Evolutionary conservation across 306 rosid genomes (phyloP).

Genomic region (Trichosanthes truncata): DNA sequence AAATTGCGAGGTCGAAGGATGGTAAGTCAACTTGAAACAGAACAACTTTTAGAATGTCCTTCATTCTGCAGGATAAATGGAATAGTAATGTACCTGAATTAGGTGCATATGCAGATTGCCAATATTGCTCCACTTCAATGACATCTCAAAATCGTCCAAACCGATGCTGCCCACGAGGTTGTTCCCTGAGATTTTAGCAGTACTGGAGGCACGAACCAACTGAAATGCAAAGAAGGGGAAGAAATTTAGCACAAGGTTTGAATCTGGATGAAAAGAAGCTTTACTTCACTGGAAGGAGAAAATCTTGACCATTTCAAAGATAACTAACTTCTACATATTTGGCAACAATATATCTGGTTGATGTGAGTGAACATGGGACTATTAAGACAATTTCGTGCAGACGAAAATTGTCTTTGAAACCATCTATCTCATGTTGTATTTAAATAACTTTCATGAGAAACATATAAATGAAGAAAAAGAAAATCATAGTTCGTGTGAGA

Average conservation of each 20-base stretch:
- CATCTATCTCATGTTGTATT: not conserved
- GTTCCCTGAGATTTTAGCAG: conserved; percentile 48
- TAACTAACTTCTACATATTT: not conserved
- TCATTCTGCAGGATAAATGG: not conserved
- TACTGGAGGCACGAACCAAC: conserved; percentile 59
- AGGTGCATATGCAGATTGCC: conserved; percentile 69
- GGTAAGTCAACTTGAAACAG: not conserved
- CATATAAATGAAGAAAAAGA: not conserved
- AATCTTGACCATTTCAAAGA: not conserved
- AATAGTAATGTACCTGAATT: conserved; percentile 44
- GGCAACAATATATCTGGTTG: not conserved
- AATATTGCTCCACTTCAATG: conserved; percentile 75
- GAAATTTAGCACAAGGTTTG: not conserved
- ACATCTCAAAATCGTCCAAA: conserved; percentile 57
- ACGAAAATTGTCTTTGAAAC: not conserved
- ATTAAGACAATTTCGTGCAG: not conserved
- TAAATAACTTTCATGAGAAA: not conserved
- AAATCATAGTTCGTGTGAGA: not conserved
- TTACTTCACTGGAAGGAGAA: not conserved
- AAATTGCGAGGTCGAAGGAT: not conserved
- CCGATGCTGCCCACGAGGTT: conserved; percentile 54
- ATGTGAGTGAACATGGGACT: not conserved
- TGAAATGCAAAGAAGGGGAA: conserved; percentile 15
- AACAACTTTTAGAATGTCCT: not conserved
- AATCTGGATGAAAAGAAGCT: not conserved